phyloP scores from a whole-genome alignment of 1,284 basidiomycete species.

The Flammula alnicola region DNA sequence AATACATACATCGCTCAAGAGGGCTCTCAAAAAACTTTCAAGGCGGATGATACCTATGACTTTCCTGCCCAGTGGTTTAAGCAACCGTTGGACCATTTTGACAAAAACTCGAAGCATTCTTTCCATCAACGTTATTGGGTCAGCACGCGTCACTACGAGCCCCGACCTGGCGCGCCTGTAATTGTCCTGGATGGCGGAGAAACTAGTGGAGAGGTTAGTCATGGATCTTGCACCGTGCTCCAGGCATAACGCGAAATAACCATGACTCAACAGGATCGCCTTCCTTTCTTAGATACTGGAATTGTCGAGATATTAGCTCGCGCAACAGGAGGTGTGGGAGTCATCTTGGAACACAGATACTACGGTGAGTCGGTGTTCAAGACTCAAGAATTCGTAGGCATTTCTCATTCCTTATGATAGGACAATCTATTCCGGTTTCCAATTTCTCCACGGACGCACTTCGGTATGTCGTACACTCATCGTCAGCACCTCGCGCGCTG shows the following conservation, averaged over 20 bases:
- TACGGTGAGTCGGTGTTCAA: conserved; percentile 65
- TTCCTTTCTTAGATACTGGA: conserved; percentile 80
- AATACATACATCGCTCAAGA: conserved; percentile 30
- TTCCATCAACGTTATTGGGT: conserved; percentile 89
- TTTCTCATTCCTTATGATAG: conserved; percentile 40
- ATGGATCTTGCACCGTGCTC: neutral
- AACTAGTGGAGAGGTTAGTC: conserved; percentile 66
- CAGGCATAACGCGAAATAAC: neutral
- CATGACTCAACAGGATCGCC: conserved; percentile 60
- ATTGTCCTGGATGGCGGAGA: conserved; percentile 87
- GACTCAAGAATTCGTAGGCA: conserved; percentile 22
- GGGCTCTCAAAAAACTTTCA: conserved; percentile 20
- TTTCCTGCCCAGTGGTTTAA: conserved; percentile 73
- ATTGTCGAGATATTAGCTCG: conserved; percentile 86
- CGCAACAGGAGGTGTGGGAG: conserved; percentile 83
- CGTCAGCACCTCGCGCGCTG: neutral
- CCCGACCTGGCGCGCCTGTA: conserved; percentile 74
- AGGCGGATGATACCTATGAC: conserved; percentile 27
- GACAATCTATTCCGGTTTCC: conserved; percentile 78
- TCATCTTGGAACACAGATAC: conserved; percentile 91
- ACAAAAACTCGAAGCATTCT: conserved; percentile 49
- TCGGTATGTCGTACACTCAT: conserved; percentile 49
- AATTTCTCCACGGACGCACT: conserved; percentile 84
- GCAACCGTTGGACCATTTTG: conserved; percentile 86
- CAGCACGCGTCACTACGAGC: conserved; percentile 81